Percentiles rank a stretch among this genome's conserved stretches.
These are phyloP conservation scores for Tolypocladium capitatum DNA, from an alignment of 2,329 filamentous ascomycete genomes.

Conservation along the genomic window DNA sequence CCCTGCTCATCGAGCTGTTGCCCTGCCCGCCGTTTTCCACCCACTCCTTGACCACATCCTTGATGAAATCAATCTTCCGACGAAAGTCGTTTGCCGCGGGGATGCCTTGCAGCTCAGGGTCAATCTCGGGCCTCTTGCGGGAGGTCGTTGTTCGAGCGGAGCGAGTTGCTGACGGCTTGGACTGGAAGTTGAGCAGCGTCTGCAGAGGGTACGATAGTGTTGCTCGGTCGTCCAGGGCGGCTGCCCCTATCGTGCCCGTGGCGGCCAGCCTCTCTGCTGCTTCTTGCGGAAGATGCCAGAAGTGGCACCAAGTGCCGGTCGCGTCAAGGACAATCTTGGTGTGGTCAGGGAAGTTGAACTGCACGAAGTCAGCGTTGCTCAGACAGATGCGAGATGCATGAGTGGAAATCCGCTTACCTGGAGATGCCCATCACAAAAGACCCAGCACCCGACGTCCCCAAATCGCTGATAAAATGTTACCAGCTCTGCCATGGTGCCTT, in stretches of 20 bases:
- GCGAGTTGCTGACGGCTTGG: slow-evolving; percentile 27
- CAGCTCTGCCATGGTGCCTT: slow-evolving; percentile 35
- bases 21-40: slow-evolving; percentile 56
- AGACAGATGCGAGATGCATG: neutral
- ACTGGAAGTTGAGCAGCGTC: slow-evolving; percentile 56
- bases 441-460: slow-evolving; percentile 70
- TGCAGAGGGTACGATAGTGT: slow-evolving; percentile 60
- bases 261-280: slow-evolving; percentile 52
- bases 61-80: slow-evolving; percentile 61
- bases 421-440: slow-evolving; percentile 66
- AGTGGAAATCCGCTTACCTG: slow-evolving; percentile 36
- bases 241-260: slow-evolving; percentile 54
- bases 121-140: slow-evolving; percentile 46
- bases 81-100: slow-evolving; percentile 61
- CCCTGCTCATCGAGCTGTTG: slow-evolving; percentile 45
- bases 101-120: slow-evolving; percentile 46
- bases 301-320: slow-evolving; percentile 62
- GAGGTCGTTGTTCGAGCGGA: slow-evolving; percentile 31
- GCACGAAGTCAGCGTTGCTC: neutral
- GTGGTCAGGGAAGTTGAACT: slow-evolving; percentile 83
- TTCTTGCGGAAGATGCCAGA: slow-evolving; percentile 62
- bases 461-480: slow-evolving; percentile 74
- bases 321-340: slow-evolving; percentile 71
- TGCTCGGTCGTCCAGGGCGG: slow-evolving; percentile 57
- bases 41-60: slow-evolving; percentile 58